Conservation (phyloP, 352 stramenopile genomes). For the Blastocystis sp. region DNA sequence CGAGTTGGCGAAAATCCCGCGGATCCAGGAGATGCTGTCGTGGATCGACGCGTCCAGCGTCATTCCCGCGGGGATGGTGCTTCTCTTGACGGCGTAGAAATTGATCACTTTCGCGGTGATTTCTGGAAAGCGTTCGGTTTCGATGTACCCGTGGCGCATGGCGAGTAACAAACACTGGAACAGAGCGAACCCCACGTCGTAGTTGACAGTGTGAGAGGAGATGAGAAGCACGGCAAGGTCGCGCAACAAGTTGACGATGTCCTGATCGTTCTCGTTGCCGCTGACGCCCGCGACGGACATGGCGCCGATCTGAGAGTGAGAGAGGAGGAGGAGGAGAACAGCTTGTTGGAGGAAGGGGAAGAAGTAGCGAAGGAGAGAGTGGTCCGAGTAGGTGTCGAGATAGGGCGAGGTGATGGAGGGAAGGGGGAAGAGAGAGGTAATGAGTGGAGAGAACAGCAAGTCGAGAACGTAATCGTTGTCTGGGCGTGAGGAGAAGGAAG, state of each 20-base stretch:
- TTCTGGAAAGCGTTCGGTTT: slow-evolving; percentile 54
- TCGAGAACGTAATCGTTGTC: slow-evolving; percentile 54
- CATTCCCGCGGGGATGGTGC: background rate
- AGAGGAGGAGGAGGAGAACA: background rate
- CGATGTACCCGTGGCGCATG: slow-evolving; percentile 62
- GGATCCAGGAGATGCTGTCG: slow-evolving; percentile 33
- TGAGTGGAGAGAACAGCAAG: slow-evolving; percentile 20
- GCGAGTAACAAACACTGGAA: slow-evolving; percentile 24
- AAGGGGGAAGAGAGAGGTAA: slow-evolving; percentile 12
- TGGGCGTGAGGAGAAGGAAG: background rate
- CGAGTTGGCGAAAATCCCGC: slow-evolving; percentile 32
- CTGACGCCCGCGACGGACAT: slow-evolving; percentile 54
- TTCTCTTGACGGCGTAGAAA: background rate
- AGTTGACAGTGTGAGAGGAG: slow-evolving; percentile 34
- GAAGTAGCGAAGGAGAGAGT: slow-evolving; percentile 11
- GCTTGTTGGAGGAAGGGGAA: slow-evolving; percentile 24
- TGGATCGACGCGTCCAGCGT: background rate
- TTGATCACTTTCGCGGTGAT: slow-evolving; percentile 47
- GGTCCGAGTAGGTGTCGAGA: slow-evolving; percentile 25
- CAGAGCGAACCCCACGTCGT: slow-evolving; percentile 16
- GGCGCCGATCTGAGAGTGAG: background rate
- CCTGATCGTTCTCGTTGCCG: slow-evolving; percentile 53
- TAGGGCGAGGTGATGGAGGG: slow-evolving; percentile 33
- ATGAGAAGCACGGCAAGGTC: slow-evolving; percentile 25
- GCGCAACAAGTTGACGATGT: slow-evolving; percentile 36